Conservation (phyloP, 371 early-diverging fungal species). For the Mucor circinelloides region DNA sequence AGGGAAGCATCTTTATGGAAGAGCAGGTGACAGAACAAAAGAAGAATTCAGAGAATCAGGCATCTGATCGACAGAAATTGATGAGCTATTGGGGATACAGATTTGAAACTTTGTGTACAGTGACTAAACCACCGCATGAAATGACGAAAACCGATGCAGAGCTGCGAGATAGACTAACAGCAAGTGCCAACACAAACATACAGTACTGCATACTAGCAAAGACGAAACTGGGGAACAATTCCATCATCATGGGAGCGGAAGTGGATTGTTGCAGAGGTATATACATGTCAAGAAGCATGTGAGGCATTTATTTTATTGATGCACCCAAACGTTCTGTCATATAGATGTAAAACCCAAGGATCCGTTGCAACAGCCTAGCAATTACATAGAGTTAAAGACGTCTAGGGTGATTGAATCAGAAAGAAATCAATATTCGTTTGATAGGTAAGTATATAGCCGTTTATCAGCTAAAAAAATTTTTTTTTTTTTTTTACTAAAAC, state of each 20-base stretch:
- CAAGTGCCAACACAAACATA: constrained; percentile 75
- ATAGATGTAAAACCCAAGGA: constrained; percentile 41
- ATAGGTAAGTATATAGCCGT: constrained; percentile 43
- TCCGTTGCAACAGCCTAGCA: constrained; percentile 41
- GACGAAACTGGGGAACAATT: constrained; percentile 71
- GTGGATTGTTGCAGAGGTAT: constrained; percentile 80
- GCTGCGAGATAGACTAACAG: constrained; percentile 37
- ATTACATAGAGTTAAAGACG: constrained; percentile 91
- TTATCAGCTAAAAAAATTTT: not conserved
- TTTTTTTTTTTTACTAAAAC: not conserved
- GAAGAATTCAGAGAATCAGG: constrained; percentile 34
- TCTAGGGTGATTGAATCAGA: constrained; percentile 63
- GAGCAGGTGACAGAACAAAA: constrained; percentile 68
- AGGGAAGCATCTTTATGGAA: constrained; percentile 76
- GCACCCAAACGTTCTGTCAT: not conserved
- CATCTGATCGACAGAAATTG: constrained; percentile 58
- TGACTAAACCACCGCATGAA: constrained; percentile 51
- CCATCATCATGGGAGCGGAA: constrained; percentile 88
- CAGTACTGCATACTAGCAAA: constrained; percentile 89
- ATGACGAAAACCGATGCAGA: constrained; percentile 41
- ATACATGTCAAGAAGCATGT: not conserved
- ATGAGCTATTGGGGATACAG: constrained; percentile 82
- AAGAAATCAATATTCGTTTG: constrained; percentile 61
- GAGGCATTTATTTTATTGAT: not conserved
- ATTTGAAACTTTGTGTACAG: constrained; percentile 70